These are phyloP conservation scores for Microbotryum lychnidis-dioicae DNA, from an alignment of 1,284 basidiomycete species.

Conservation along the genomic window DNA sequence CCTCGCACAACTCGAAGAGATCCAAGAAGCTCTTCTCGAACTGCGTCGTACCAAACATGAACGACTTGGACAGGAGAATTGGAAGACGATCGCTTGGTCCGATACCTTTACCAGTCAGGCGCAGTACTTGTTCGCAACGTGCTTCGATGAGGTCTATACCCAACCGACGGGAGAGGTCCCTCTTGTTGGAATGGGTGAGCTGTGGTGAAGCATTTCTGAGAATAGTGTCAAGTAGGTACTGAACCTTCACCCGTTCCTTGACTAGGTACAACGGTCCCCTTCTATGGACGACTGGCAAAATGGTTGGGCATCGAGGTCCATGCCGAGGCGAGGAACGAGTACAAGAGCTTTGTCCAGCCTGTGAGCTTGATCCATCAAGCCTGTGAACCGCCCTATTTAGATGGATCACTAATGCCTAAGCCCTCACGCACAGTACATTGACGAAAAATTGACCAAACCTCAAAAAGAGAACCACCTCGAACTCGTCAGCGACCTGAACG, in stretches of 20 bases:
- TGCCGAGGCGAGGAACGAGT: slow-evolving; percentile 42
- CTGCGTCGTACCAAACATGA: slow-evolving; percentile 40
- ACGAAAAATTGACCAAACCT: slow-evolving; percentile 33
- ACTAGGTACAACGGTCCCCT: slow-evolving; percentile 33
- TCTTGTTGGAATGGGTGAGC: slow-evolving; percentile 38
- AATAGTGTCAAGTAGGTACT: neutral
- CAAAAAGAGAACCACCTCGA: slow-evolving; percentile 36
- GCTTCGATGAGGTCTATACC: slow-evolving; percentile 43
- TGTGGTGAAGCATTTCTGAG: slow-evolving; percentile 16
- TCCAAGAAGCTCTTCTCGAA: slow-evolving; percentile 41
- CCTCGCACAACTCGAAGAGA: slow-evolving; percentile 44
- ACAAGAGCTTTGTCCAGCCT: slow-evolving; percentile 39
- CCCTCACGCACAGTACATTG: slow-evolving; percentile 29
- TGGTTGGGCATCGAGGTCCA: slow-evolving; percentile 44
- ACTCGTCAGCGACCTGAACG: slow-evolving; percentile 35
- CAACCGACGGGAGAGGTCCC: slow-evolving; percentile 43
- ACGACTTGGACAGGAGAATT: slow-evolving; percentile 33
- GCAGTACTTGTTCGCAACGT: slow-evolving; percentile 39
- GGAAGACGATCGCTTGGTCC: slow-evolving; percentile 41
- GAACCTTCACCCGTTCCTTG: fast-evolving
- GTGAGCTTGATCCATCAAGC: slow-evolving; percentile 1
- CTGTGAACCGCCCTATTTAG: too few species aligned
- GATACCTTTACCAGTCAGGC: slow-evolving; percentile 42
- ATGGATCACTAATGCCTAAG: neutral
- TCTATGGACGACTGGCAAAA: slow-evolving; percentile 39